Evolutionary conservation across 1,139 yeast species (phyloP).

Genomic region (Candida frijolesensis): DNA sequence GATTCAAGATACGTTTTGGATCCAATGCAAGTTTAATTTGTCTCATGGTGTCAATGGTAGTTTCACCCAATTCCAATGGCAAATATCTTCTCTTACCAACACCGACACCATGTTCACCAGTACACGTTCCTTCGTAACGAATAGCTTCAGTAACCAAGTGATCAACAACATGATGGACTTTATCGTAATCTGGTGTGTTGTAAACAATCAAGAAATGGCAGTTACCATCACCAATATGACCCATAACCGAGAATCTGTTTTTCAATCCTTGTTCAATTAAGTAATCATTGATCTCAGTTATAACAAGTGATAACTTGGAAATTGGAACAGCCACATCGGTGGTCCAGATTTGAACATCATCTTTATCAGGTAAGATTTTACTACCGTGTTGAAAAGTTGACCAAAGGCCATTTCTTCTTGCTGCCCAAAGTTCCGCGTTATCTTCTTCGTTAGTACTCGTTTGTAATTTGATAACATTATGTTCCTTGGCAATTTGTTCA

Average conservation of each 20-base stretch:
- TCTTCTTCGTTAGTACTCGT: conserved; percentile 68
- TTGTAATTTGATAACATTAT: conserved; percentile 54
- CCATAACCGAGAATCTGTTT: conserved; percentile 50
- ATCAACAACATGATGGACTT: conserved; percentile 43
- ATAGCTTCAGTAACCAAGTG: conserved; percentile 54
- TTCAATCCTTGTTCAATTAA: conserved; percentile 42
- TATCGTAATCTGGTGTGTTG: conserved; percentile 44
- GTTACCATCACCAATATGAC: conserved; percentile 68
- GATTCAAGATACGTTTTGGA: conserved; percentile 35
- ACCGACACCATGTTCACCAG: conserved; percentile 54
- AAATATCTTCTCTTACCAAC: conserved; percentile 46
- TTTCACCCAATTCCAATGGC: conserved; percentile 36
- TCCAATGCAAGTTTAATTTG: conserved; percentile 33
- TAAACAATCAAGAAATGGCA: conserved; percentile 56
- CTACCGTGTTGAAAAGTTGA: conserved; percentile 72
- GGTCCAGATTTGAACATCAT: conserved; percentile 75
- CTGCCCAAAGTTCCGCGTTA: conserved; percentile 78
- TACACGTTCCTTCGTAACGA: conserved; percentile 45
- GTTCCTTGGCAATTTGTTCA: conserved; percentile 50
- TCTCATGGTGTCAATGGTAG: conserved; percentile 46
- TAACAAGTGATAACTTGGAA: conserved; percentile 49
- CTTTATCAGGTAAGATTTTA: conserved; percentile 42
- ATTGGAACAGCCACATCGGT: conserved; percentile 76
- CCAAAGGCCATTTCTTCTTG: conserved; percentile 87
- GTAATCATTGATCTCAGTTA: conserved; percentile 52